Percentiles rank a stretch among this genome's conserved stretches.
Conservation (phyloP, 2,329 filamentous ascomycete genomes). For the Phialophora tarda region DNA sequence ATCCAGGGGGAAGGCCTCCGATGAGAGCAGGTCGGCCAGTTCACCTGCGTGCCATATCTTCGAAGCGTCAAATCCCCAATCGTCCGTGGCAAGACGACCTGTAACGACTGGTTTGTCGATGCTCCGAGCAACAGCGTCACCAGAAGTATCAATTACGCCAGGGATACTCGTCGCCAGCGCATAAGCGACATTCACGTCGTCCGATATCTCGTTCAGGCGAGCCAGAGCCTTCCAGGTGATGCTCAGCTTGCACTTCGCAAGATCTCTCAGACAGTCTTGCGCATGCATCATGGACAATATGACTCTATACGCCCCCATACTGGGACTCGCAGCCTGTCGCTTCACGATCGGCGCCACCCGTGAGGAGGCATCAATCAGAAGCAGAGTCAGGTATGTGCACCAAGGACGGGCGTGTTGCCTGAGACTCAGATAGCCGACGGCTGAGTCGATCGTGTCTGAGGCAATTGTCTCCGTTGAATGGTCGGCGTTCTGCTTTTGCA, state of each 20-base stretch:
- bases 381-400: slow-evolving; percentile 16
- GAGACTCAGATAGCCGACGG: slow-evolving; percentile 13
- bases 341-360: slow-evolving; percentile 9
- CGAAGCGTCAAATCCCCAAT: neutral
- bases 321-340: neutral
- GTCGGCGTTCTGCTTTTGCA: neutral
- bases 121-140: neutral
- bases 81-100: neutral
- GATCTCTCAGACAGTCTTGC: slow-evolving; percentile 5
- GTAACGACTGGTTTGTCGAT: neutral
- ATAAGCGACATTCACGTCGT: slow-evolving; percentile 4
- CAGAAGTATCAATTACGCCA: neutral
- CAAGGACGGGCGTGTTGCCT: slow-evolving; percentile 12
- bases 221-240: neutral
- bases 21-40: slow-evolving; percentile 5
- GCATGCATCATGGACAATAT: slow-evolving; percentile 6
- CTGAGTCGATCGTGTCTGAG: slow-evolving; percentile 5
- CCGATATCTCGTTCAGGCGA: slow-evolving; percentile 1
- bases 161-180: neutral
- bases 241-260: slow-evolving; percentile 6
- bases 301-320: slow-evolving; percentile 5
- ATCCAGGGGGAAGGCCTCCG: slow-evolving; percentile 5
- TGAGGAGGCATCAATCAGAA: slow-evolving; percentile 1
- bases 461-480: slow-evolving; percentile 14
- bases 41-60: slow-evolving; percentile 5